A percentile compares a stretch with the other conserved stretches of the same genome.
phyloP scores from a whole-genome alignment of 2,329 filamentous ascomycete genomes.

The Arthrobotrys conoides region DNA sequence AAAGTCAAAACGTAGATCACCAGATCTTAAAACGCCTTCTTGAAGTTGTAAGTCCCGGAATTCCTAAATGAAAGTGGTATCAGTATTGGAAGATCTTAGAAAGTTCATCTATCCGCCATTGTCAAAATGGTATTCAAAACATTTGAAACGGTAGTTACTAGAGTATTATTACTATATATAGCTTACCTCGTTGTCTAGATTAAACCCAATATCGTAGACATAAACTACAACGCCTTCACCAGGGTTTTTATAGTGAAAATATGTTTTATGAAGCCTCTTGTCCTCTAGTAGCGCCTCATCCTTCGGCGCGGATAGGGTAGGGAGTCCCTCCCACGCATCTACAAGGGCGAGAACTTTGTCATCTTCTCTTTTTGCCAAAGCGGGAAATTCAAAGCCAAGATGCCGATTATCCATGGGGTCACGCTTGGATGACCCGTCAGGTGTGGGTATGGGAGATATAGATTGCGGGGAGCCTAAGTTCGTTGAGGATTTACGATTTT shows the following conservation, averaged over 20 bases:
- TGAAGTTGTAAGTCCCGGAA: constrained; percentile 7
- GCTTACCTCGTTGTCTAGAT: constrained; percentile 17
- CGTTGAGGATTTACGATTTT: too few relatives aligned
- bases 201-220: constrained; percentile 7
- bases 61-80: constrained; percentile 1
- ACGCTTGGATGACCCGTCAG: too few relatives aligned
- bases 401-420: neutral
- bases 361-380: neutral
- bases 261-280: constrained; percentile 6
- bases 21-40: constrained; percentile 3
- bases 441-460: too few relatives aligned
- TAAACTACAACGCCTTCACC: constrained; percentile 36
- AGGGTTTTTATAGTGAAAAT: constrained; percentile 30
- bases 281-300: neutral
- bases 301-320: constrained; percentile 5
- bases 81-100: too few relatives aligned
- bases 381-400: neutral
- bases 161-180: too few relatives aligned
- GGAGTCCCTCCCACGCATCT: neutral
- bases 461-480: too few relatives aligned
- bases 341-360: neutral
- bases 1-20: neutral
- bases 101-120: too few relatives aligned
- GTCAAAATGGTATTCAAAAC: too few relatives aligned
- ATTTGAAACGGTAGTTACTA: too few relatives aligned